A percentile compares a stretch with the other conserved stretches of the same genome.
These are phyloP conservation scores for Penicillium lividum DNA, from an alignment of 495 filamentous ascomycete genomes.

Conservation along the genomic window DNA sequence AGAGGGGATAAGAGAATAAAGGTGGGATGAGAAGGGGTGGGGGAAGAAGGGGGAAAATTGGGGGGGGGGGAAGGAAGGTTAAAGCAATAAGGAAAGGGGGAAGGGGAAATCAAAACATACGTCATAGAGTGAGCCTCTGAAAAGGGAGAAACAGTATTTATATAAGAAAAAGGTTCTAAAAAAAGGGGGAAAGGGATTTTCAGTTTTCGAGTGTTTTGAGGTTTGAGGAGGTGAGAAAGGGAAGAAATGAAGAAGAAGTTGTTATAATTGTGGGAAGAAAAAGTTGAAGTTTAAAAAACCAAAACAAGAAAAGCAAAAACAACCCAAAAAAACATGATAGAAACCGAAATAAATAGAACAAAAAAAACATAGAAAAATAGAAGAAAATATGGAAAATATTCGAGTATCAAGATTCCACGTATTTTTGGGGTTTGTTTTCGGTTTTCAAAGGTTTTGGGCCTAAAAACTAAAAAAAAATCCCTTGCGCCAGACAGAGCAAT, in stretches of 20 bases:
- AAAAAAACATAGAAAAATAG: too few relatives aligned
- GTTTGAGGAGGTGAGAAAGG: background rate
- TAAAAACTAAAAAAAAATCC: background rate
- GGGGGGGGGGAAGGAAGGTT: constrained; percentile 22
- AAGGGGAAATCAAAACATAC: constrained; percentile 24
- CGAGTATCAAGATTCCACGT: background rate
- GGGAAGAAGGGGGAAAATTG: constrained; percentile 27
- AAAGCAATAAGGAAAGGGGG: constrained; percentile 8
- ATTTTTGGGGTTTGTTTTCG: background rate
- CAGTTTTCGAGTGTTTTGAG: background rate
- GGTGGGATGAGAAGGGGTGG: constrained; percentile 3
- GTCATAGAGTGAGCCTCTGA: constrained; percentile 31
- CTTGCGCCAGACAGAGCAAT: background rate
- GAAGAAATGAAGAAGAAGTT: constrained; percentile 2
- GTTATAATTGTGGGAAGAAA: background rate
- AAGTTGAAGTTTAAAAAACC: background rate
- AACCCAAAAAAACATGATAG: background rate
- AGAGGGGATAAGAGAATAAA: background rate
- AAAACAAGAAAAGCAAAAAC: too few relatives aligned
- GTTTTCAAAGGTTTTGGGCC: background rate
- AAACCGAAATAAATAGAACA: background rate
- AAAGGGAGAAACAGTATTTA: background rate
- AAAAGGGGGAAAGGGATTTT: background rate
- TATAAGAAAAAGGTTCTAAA: background rate
- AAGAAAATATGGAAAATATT: too few relatives aligned